Base-by-base conservation (phyloP, 148 eudicot species). In the Rhododendron griersonianum region DNA sequence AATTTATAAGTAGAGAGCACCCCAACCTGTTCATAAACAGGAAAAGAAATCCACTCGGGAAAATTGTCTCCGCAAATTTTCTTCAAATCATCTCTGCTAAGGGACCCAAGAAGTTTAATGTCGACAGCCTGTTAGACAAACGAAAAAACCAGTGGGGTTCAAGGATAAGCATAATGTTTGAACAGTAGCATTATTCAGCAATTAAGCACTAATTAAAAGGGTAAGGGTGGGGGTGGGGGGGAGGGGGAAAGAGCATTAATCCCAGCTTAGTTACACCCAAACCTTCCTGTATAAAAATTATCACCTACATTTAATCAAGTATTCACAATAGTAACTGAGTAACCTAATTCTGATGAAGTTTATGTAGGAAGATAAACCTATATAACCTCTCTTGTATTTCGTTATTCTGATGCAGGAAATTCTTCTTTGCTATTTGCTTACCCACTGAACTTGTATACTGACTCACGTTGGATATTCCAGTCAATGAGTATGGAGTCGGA, bases 31-130 rank as follows among this genome's bases (percentile, higher is more conserved):
- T 97, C 99, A 91, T 51, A 97, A 67, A 91, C 98, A 69, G 99
- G 99, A 87, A 97, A 97, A 11, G 98, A 95, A 87, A 97, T 94
- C 98, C 99, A 95, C 87, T 94, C 96, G 0, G 99, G 99, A 87
- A 92, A 91, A 83, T 92, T 95, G 21, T 97, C 98, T 19, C 99
- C 98, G 73, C 99, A 97, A 25, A 97, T 95, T 93, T 95, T 94
- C 93, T 92, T 95, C 93, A 97, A 81, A 84, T 97, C 99, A 8
- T 97, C 98, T 91, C 98, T 89, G 84, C 89, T 91, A 82, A 97
- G 98, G 45, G 96, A 92, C 83, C 96, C 94, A 84, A 97, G 94
- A 82, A 92, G 93, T 88, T 95, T 97, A 81, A 95, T 86, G 86
- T 97, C 98, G 82, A 89, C 99, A 85, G 99, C 99, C 99, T 97